Evolutionary conservation across 768 basidiomycete species (phyloP).

Genomic region (Russula dissimulans): DNA sequence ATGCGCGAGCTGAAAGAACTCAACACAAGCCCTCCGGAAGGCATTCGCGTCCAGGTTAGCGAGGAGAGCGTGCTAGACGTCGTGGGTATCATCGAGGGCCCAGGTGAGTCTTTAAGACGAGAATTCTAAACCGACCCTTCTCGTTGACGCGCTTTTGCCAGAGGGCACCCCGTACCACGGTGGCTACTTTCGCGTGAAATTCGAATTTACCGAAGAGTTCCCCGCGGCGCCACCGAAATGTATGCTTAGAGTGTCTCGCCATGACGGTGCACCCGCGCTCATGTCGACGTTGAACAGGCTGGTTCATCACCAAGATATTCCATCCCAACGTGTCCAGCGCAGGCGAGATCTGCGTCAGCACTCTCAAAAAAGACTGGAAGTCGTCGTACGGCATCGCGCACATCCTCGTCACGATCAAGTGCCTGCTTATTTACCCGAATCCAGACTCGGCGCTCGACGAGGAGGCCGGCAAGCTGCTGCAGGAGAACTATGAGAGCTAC

Average conservation of each 20-base stretch:
- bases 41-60: slow-evolving; percentile 77
- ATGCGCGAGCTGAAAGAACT: slow-evolving; percentile 82
- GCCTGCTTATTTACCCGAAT: slow-evolving; percentile 92
- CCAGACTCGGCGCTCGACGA: slow-evolving; percentile 95
- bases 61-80: slow-evolving; percentile 88
- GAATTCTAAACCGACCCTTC: neutral
- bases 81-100: slow-evolving; percentile 82
- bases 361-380: slow-evolving; percentile 96
- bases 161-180: slow-evolving; percentile 62
- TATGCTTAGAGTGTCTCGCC: slow-evolving; percentile 30
- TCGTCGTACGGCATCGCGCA: slow-evolving; percentile 83
- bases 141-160: slow-evolving; percentile 23
- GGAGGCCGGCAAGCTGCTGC: slow-evolving; percentile 84
- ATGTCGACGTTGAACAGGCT: slow-evolving; percentile 40
- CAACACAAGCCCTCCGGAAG: slow-evolving; percentile 77
- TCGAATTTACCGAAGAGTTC: slow-evolving; percentile 89
- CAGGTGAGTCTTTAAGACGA: slow-evolving; percentile 47
- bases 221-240: slow-evolving; percentile 93
- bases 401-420: slow-evolving; percentile 89
- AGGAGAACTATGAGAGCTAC: slow-evolving; percentile 86
- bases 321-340: slow-evolving; percentile 88
- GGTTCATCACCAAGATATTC: slow-evolving; percentile 91
- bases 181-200: slow-evolving; percentile 68
- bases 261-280: neutral
- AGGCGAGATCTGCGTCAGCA: slow-evolving; percentile 96